These are phyloP conservation scores for Cladosporium austrohemisphaericum DNA, from an alignment of 2,329 filamentous ascomycete species.

Conservation along the genomic window DNA sequence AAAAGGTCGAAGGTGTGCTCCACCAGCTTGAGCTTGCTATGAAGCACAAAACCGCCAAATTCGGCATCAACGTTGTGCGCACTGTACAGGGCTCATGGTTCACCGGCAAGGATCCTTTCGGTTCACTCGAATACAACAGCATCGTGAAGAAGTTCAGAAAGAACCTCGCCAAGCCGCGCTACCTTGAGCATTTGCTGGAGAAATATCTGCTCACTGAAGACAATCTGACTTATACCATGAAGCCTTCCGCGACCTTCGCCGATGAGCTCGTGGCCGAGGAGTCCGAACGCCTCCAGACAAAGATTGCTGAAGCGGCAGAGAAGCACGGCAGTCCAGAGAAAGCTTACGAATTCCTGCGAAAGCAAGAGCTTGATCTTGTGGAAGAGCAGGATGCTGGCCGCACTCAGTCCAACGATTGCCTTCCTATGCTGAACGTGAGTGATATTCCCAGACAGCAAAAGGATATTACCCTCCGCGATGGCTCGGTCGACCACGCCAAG, in stretches of 20 bases:
- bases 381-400: slow-evolving; percentile 64
- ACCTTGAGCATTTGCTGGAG: slow-evolving; percentile 78
- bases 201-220: slow-evolving; percentile 88
- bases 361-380: slow-evolving; percentile 75
- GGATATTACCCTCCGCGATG: slow-evolving; percentile 62
- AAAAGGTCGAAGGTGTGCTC: slow-evolving; percentile 88
- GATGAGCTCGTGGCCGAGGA: slow-evolving; percentile 75
- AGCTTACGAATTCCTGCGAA: slow-evolving; percentile 67
- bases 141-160: slow-evolving; percentile 78
- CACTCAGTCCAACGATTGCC: slow-evolving; percentile 77
- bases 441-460: slow-evolving; percentile 83
- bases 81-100: slow-evolving; percentile 91
- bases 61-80: slow-evolving; percentile 87
- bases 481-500: slow-evolving; percentile 58
- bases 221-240: slow-evolving; percentile 90
- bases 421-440: slow-evolving; percentile 81
- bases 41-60: slow-evolving; percentile 95
- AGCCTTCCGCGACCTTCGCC: slow-evolving; percentile 71
- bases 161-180: slow-evolving; percentile 69
- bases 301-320: slow-evolving; percentile 67
- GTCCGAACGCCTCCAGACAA: slow-evolving; percentile 65
- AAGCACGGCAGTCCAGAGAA: slow-evolving; percentile 67
- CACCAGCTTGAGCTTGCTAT: slow-evolving; percentile 90
- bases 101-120: slow-evolving; percentile 87
- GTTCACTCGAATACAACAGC: slow-evolving; percentile 87